Percentiles rank a stretch among this genome's conserved stretches.
These are phyloP conservation scores for Thraustochytrium sp. DNA, from an alignment of 352 stramenopile species.

Conservation along the genomic window DNA sequence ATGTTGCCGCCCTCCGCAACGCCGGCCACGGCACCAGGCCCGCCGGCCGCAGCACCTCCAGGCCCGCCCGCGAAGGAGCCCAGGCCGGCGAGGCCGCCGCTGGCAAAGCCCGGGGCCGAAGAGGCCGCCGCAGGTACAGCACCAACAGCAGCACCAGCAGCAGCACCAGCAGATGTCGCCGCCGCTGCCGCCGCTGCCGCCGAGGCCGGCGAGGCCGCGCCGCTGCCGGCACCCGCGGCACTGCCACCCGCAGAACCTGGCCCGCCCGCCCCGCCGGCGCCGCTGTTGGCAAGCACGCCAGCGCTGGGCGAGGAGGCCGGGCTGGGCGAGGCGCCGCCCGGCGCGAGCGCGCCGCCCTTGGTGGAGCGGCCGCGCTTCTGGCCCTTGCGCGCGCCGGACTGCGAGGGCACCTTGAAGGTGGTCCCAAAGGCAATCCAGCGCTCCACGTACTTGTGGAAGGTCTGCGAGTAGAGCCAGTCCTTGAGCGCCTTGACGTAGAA, in stretches of 20 bases:
- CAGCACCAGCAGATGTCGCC: background rate
- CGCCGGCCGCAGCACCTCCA: background rate
- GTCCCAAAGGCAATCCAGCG: constrained; percentile 21
- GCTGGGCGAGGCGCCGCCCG: background rate
- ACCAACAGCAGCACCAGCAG: background rate
- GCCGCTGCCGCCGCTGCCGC: background rate
- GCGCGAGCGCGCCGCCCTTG: background rate
- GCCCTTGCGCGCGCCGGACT: background rate
- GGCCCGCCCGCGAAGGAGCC: too few relatives aligned
- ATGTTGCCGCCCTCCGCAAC: too few relatives aligned
- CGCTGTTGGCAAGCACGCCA: too few relatives aligned
- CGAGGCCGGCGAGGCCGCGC: background rate
- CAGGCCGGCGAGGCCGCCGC: too few relatives aligned
- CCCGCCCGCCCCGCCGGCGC: too few relatives aligned
- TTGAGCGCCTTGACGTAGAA: constrained; percentile 28
- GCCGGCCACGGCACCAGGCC: too few relatives aligned
- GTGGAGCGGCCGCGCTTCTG: background rate
- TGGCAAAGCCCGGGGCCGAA: too few relatives aligned
- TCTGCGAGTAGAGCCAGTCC: constrained; percentile 21
- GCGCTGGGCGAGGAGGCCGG: background rate
- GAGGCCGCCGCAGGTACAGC: background rate
- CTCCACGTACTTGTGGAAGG: constrained; percentile 19
- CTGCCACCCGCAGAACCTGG: too few relatives aligned
- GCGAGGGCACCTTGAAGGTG: background rate
- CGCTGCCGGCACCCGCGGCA: too few relatives aligned